Evolutionary conservation across 176 grass and related monocot genomes (phyloP), one percentile per base, ranked within the genome.

Genomic region (Aegilops sharonensis): DNA sequence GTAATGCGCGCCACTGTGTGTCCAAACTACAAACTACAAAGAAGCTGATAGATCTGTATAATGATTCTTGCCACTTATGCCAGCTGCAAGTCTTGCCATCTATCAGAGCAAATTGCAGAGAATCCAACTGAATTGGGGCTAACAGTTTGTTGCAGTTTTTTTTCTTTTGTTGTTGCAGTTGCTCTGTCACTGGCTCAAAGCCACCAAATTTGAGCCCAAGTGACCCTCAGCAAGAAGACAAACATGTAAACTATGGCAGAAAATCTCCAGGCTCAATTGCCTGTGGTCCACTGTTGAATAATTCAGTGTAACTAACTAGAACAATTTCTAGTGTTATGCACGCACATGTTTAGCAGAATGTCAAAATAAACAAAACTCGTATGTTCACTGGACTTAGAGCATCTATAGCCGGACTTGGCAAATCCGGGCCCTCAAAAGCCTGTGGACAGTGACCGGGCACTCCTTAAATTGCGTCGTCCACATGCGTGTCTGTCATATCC

Each of bases 91-190:
- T 83, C 81, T 57, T 87, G 84, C 18, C 79, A 75, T 75, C 27
- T 75, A 54, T 61, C 59, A 60, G 67, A 79, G 75, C 89, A 87
- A 91, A 87, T 87, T 84, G 81, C 85, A 87, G 80, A 87, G 81
- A 63, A 76, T 11, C 61, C 85, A 91, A 87, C 11, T 30, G 76
- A 87, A 77, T 68, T 77, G 89, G 47, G 69, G 85, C 76, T 68
- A 60, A 60, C 13, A 64, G 81, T 91, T 91, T 81, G 89, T 88
- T 91, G 89, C 77, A 64, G 4, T 32, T 32, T 32, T 32, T 32
- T 32, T 32, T 32, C 32, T 32, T 32, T 32, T 32, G 32, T 32
- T 32, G 32, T 32, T 32, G 32, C 32, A 32, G 32, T 40, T 69
- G 89, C 35, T 81, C 77, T 64, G 81, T 88, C 77, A 81, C 35